Percentiles rank a stretch among this genome's conserved stretches.
phyloP scores from a whole-genome alignment of 2,329 filamentous ascomycete genomes.

The Cephalotrichum gorgonifer region DNA sequence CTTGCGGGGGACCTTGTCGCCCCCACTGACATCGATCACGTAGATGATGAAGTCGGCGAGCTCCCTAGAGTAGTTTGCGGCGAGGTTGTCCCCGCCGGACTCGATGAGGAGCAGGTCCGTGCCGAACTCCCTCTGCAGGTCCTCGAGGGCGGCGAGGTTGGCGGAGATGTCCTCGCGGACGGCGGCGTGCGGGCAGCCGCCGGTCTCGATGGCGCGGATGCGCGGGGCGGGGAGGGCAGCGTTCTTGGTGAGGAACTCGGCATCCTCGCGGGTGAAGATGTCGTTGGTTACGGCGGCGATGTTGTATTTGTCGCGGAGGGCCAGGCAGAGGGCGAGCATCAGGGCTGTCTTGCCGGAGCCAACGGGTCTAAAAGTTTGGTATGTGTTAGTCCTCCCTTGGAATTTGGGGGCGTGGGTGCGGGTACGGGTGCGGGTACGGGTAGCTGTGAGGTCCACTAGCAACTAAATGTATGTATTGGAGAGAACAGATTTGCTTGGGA shows the following conservation, averaged over 20 bases:
- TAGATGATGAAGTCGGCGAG: slow-evolving; percentile 97
- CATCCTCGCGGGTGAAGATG: slow-evolving; percentile 97
- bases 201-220: slow-evolving; percentile 94
- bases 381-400: slow-evolving; percentile 12
- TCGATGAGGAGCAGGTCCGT: slow-evolving; percentile 87
- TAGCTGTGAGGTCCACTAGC: too few species aligned
- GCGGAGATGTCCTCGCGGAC: slow-evolving; percentile 94
- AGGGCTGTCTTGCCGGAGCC: slow-evolving; percentile 95
- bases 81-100: slow-evolving; percentile 90
- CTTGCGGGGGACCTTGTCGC: slow-evolving; percentile 94
- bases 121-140: slow-evolving; percentile 70
- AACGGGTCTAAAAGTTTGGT: slow-evolving; percentile 57
- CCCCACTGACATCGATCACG: slow-evolving; percentile 92
- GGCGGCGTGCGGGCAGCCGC: slow-evolving; percentile 91
- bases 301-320: slow-evolving; percentile 69
- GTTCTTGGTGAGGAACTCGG: slow-evolving; percentile 88
- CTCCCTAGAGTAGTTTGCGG: slow-evolving; percentile 92
- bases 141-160: slow-evolving; percentile 86
- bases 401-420: too few species aligned
- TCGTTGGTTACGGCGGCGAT: slow-evolving; percentile 97
- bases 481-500: neutral
- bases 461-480: too few species aligned
- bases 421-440: neutral
- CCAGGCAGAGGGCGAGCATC: slow-evolving; percentile 86
- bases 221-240: slow-evolving; percentile 70